Conservation (phyloP, 371 early-diverging fungal genomes). For the Apophysomyces elegans region DNA sequence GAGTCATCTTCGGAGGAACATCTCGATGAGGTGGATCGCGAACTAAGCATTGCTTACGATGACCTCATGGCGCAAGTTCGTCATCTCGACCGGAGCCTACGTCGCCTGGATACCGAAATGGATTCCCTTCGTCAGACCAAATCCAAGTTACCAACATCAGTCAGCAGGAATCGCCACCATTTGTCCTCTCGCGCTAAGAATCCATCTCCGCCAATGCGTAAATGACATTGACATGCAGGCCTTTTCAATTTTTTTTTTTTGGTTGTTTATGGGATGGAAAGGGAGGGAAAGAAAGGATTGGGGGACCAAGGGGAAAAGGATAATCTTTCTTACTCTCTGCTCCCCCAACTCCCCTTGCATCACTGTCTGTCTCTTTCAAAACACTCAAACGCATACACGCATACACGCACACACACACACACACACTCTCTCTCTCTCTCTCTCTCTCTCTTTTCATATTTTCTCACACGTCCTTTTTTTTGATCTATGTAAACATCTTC, state of each 20-base stretch:
- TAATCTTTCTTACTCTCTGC: too few relatives aligned
- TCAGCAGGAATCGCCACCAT: not conserved
- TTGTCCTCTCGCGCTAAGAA: not conserved
- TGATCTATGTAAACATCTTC: too few relatives aligned
- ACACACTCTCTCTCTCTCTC: too few relatives aligned
- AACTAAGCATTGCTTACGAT: conserved; percentile 35
- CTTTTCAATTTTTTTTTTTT: too few relatives aligned
- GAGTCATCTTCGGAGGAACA: conserved; percentile 25
- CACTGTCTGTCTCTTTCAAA: not conserved
- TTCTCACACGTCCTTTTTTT: too few relatives aligned
- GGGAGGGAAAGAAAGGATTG: too few relatives aligned
- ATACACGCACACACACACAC: too few relatives aligned
- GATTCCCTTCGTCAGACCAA: conserved; percentile 15
- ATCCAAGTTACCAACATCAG: not conserved
- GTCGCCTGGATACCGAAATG: conserved; percentile 26
- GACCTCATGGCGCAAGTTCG: conserved; percentile 35
- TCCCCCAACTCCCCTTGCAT: not conserved
- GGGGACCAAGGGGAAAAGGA: too few relatives aligned
- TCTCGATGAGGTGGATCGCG: conserved; percentile 33
- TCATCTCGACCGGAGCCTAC: conserved; percentile 31
- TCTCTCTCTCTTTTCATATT: too few relatives aligned
- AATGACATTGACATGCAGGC: conserved; percentile 8
- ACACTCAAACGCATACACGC: too few relatives aligned
- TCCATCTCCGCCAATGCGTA: conserved; percentile 1
- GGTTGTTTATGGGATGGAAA: too few relatives aligned